These are phyloP conservation scores for Umbelopsis sp. DNA, from an alignment of 192 early-diverging fungal genomes.

Conservation along the genomic window DNA sequence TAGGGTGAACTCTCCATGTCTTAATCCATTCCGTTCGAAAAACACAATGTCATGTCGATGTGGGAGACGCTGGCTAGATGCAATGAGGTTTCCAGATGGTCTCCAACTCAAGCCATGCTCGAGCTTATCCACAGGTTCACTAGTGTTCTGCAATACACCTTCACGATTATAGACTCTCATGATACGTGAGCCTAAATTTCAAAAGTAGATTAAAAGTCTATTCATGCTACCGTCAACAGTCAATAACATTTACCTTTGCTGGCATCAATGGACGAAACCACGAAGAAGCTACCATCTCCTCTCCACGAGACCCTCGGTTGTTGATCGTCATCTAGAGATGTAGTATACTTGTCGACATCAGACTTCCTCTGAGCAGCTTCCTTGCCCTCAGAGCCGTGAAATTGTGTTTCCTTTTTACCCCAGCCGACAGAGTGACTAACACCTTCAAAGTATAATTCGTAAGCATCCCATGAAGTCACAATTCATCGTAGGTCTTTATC, in stretches of 20 bases:
- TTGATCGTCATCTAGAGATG: slow-evolving; percentile 71
- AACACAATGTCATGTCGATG: slow-evolving; percentile 89
- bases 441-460: slow-evolving; percentile 37
- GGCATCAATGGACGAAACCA: slow-evolving; percentile 69
- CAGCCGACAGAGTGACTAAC: slow-evolving; percentile 86
- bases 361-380: slow-evolving; percentile 61
- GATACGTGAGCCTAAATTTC: slow-evolving; percentile 55
- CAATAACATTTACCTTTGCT: slow-evolving; percentile 41
- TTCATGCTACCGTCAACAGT: background rate
- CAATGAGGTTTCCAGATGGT: slow-evolving; percentile 84
- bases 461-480: background rate
- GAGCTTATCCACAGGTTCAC: slow-evolving; percentile 76
- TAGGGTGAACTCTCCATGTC: slow-evolving; percentile 91
- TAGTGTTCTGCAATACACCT: slow-evolving; percentile 78
- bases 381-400: slow-evolving; percentile 91
- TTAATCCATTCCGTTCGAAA: slow-evolving; percentile 92
- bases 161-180: slow-evolving; percentile 87
- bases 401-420: slow-evolving; percentile 97
- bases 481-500: background rate
- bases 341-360: slow-evolving; percentile 39
- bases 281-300: slow-evolving; percentile 86
- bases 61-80: slow-evolving; percentile 74
- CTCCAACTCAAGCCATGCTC: slow-evolving; percentile 83
- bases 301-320: slow-evolving; percentile 83
- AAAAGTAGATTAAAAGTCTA: background rate